Conservation (phyloP, 495 filamentous ascomycete species). For the Neurospora tetrasperma region DNA sequence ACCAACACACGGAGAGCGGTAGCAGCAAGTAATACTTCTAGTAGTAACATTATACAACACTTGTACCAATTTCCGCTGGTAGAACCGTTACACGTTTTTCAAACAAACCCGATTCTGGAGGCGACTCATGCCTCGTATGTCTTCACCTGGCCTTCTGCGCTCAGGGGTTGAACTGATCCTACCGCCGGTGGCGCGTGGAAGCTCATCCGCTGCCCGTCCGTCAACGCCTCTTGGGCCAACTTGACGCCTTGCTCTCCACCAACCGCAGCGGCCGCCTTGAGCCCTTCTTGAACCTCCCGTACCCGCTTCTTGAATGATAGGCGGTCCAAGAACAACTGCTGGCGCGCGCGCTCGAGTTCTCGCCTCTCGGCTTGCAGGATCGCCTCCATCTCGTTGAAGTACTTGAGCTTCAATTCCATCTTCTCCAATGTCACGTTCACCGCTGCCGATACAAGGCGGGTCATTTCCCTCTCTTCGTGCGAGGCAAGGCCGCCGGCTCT, state of each 20-base stretch:
- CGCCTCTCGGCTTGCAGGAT: slow-evolving; percentile 84
- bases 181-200: slow-evolving; percentile 44
- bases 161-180: slow-evolving; percentile 52
- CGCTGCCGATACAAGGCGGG: slow-evolving; percentile 73
- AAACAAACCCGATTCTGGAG: background rate
- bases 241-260: slow-evolving; percentile 53
- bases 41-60: background rate
- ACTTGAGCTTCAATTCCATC: slow-evolving; percentile 73
- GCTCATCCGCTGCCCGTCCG: slow-evolving; percentile 45
- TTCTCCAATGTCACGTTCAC: slow-evolving; percentile 79
- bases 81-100: background rate
- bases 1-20: background rate
- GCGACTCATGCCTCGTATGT: slow-evolving; percentile 36
- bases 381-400: slow-evolving; percentile 92
- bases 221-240: slow-evolving; percentile 38
- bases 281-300: slow-evolving; percentile 65
- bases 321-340: slow-evolving; percentile 88
- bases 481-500: slow-evolving; percentile 82
- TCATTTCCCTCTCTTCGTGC: slow-evolving; percentile 94
- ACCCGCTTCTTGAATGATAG: slow-evolving; percentile 83
- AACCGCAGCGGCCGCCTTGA: slow-evolving; percentile 49
- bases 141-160: slow-evolving; percentile 47
- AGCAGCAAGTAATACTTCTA: background rate
- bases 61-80: background rate
- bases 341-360: slow-evolving; percentile 80